Conservation (phyloP, 2,329 filamentous ascomycete species). For the Lomentospora prolificans region DNA sequence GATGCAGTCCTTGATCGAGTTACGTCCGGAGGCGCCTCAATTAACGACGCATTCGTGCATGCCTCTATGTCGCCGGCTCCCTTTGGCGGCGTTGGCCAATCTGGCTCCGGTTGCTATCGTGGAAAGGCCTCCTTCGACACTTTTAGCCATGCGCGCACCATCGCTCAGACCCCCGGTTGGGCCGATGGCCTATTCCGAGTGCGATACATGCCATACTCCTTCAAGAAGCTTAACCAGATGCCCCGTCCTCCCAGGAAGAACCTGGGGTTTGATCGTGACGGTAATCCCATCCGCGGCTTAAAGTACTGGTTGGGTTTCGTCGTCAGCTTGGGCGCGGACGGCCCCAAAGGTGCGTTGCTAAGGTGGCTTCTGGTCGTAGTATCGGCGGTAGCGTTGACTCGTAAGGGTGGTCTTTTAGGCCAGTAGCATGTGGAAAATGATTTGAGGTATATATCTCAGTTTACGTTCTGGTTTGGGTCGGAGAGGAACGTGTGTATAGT, state of each 20-base stretch:
- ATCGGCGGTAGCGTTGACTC: slow-evolving; percentile 4
- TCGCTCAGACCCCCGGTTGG: slow-evolving; percentile 57
- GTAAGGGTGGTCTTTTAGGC: slow-evolving; percentile 1
- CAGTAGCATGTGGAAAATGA: no score
- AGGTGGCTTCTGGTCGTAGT: slow-evolving; percentile 31
- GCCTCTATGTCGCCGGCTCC: slow-evolving; percentile 59
- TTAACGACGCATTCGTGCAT: slow-evolving; percentile 62
- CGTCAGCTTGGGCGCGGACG: slow-evolving; percentile 39
- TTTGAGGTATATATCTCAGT: not conserved
- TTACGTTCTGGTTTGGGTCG: not conserved
- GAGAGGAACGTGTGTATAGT: no score
- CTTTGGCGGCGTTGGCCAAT: slow-evolving; percentile 78
- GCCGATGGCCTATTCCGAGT: slow-evolving; percentile 56
- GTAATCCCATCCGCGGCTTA: slow-evolving; percentile 38
- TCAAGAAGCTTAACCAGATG: slow-evolving; percentile 33
- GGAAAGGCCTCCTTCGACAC: slow-evolving; percentile 64
- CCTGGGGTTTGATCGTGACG: slow-evolving; percentile 54
- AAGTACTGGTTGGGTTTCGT: slow-evolving; percentile 45
- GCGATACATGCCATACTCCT: slow-evolving; percentile 56
- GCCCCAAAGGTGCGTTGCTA: slow-evolving; percentile 37
- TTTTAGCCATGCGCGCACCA: slow-evolving; percentile 50
- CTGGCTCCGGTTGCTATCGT: slow-evolving; percentile 66
- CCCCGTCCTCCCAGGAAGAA: slow-evolving; percentile 30
- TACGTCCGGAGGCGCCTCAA: slow-evolving; percentile 58
- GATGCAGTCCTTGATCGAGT: slow-evolving; percentile 46